Evolutionary conservation across 768 basidiomycete species (phyloP), one percentile per base, ranked within the genome.

Genomic region (Hydnomerulius pinastri): DNA sequence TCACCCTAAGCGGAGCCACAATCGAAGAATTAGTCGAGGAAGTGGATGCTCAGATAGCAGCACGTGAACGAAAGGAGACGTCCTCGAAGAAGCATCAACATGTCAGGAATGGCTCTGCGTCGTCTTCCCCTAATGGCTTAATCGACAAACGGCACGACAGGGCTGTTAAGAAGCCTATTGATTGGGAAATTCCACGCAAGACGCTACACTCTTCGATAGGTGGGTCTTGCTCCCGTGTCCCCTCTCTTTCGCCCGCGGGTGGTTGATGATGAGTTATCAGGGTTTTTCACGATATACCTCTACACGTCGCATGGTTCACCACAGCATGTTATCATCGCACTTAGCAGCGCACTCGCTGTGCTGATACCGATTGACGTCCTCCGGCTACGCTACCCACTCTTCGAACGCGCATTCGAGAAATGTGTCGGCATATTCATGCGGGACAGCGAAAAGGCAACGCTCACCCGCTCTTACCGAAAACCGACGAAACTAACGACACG

Each of bases 161-260:
- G 57, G 60, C 41, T 61, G 65, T 39, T 73, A 76, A 57, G 21
- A 62, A 58, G 18, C 4, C 30, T 10, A 56, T 90, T 25, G 88
- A 94, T 70, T 93, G 87, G 85, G 94, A 97, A 70, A 85, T 97
- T 43, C 94, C 94, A 1, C 73, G 94, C 56, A 97, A 97, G 69
- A 69, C 81, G 9, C 66, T 97, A 37, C 94, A 97, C 68, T 87
- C 89, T 11, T 90, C 88, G 4, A 96, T 96, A 53, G 93, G 92
- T 91, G 33, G 25, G 85, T 76, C 30, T 32, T 48, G 27, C 13
- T 15, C 45, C 29, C 25, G 46, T 60, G 48, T 32, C 48, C 4
- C 3, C 21, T 21, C n/a, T 33, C 32, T 37, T 29, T 23, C 40
- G n/a, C n/a, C 9, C 45, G 24, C 43, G 12, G 4, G 21, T 37